Conservation (phyloP, 164 flowering plant genomes). For the Aristolochia fimbriata region DNA sequence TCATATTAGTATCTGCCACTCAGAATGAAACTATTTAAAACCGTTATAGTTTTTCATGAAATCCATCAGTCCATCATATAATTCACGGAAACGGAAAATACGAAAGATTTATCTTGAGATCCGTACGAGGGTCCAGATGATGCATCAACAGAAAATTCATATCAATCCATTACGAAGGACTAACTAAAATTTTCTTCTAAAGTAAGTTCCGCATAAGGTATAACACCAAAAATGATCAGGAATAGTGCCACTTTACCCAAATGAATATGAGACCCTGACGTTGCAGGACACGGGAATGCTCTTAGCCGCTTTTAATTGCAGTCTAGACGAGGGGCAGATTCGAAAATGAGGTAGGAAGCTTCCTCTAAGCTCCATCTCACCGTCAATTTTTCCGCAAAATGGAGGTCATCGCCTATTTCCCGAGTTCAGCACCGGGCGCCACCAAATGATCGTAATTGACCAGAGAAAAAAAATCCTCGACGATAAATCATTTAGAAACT, state of each 20-base stretch:
- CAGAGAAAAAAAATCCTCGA: too few relatives aligned
- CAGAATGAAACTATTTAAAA: background rate
- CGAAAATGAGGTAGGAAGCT: conserved; percentile 11
- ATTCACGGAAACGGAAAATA: too few relatives aligned
- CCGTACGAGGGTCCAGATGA: too few relatives aligned
- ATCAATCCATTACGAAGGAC: background rate
- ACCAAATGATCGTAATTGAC: too few relatives aligned
- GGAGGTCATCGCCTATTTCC: too few relatives aligned
- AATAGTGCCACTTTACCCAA: conserved; percentile 7
- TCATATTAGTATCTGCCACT: background rate
- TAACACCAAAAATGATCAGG: background rate
- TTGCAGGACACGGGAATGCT: conserved; percentile 2
- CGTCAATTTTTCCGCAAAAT: background rate
- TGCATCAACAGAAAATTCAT: too few relatives aligned
- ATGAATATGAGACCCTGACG: conserved; percentile 13
- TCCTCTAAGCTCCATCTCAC: conserved; percentile 16
- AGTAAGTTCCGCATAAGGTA: background rate
- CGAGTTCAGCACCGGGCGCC: too few relatives aligned
- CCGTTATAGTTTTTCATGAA: too few relatives aligned
- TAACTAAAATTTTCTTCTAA: background rate
- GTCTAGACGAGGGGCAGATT: conserved; percentile 2
- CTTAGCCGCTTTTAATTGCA: conserved; percentile 4
- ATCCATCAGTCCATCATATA: too few relatives aligned
- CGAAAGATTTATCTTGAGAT: too few relatives aligned
- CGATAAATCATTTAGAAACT: too few relatives aligned